Evolutionary conservation across 805 yeast species (phyloP), one percentile per base, ranked within the genome.

Genomic region (Candida stauntonica): DNA sequence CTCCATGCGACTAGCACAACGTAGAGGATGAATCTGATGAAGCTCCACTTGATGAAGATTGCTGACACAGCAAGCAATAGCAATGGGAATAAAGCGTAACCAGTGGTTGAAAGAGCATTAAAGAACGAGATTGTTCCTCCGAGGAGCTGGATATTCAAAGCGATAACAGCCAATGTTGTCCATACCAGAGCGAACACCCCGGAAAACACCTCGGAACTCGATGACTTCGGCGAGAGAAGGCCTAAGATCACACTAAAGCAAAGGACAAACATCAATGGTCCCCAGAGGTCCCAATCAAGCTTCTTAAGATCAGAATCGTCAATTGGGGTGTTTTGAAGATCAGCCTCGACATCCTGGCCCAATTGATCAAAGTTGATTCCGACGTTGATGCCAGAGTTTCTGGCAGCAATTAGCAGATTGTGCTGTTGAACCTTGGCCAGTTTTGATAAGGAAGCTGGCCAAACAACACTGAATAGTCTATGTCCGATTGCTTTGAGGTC

Each of bases 11-110:
- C 72, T 41, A 77, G 62, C 4, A 73, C 48, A 2, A 62, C 15
- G 57, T 72, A 70, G 13, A 78, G 42, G 0, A 68, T 58, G 17
- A 79, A 61, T 42, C 86, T 61, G 5, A 79, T 45, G 13, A 77
- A 57, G 45, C 70, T 68, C 66, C 68, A 62, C 31, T 62, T 57
- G n/a, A 79, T 60, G 14, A 75, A 54, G 17, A 74, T 61, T 31
- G 80, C 65, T 18, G 77, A 40, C 4, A 72, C 35, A 9, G 79
- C 73, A 0, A 80, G 77, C 8, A 74, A 51, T 3, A 78, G 71
- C 27, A 81, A 65, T 9, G 88, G 88, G 58, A 81, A 81, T 55
- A 78, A 60, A 12, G 82, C 77, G 63, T 81, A 81, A 1, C 88
- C 88, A 5, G 79, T 72, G 20, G 85, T 80, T 44, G 83, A 76